These are phyloP conservation scores for Hyaloraphidium curvatum DNA, from an alignment of 192 early-diverging fungal genomes.

Conservation along the genomic window DNA sequence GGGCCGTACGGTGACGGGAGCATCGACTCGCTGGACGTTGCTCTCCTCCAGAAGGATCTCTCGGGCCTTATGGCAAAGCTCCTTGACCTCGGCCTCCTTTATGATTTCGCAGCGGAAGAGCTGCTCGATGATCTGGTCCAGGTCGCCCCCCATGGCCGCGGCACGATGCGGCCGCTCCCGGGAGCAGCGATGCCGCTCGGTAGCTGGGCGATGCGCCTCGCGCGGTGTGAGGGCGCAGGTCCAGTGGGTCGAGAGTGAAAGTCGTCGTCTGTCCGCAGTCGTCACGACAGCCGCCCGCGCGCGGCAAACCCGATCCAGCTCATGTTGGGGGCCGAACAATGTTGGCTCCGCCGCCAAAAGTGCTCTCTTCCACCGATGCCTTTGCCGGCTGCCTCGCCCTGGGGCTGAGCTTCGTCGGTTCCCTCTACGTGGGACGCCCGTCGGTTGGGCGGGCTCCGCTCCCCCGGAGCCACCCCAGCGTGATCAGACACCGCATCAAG, in stretches of 20 bases:
- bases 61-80: constrained; percentile 80
- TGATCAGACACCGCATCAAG: constrained; percentile 28
- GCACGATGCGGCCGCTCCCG: neutral
- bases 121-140: constrained; percentile 79
- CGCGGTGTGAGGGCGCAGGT: neutral
- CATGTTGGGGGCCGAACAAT: no score
- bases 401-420: constrained; percentile 39
- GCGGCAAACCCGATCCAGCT: neutral
- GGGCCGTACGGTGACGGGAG: constrained; percentile 62
- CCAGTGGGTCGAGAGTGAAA: neutral
- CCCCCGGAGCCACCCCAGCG: constrained; percentile 27
- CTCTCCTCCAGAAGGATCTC: constrained; percentile 91
- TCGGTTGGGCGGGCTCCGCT: constrained; percentile 3
- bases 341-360: no score
- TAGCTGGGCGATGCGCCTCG: neutral
- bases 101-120: constrained; percentile 80
- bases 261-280: neutral
- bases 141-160: no score
- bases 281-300: neutral
- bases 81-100: constrained; percentile 77
- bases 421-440: constrained; percentile 25
- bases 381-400: no score
- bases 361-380: no score
- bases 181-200: neutral
- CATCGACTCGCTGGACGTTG: constrained; percentile 87